phyloP scores from a whole-genome alignment of 768 basidiomycete species.

The Lentinula edodes region DNA sequence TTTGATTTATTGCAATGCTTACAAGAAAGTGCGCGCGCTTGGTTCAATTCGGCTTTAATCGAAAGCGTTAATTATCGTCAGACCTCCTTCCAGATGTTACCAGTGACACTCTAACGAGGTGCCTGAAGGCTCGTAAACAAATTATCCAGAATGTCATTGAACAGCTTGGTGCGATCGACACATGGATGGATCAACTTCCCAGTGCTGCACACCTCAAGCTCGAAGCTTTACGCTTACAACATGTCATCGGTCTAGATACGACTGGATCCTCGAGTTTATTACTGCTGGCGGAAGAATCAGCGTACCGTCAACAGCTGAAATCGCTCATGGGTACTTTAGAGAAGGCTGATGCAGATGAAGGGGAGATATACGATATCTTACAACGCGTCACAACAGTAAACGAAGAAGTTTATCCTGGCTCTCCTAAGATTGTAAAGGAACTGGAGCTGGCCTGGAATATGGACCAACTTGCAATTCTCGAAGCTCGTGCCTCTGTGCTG shows the following conservation, averaged over 20 bases:
- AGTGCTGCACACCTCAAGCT: not conserved
- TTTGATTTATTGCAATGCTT: not conserved
- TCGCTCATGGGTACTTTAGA: not conserved
- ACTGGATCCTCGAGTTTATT: not conserved
- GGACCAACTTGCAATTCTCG: conserved; percentile 23
- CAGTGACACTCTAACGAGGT: not conserved
- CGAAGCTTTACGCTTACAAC: conserved; percentile 1
- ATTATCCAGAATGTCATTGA: not conserved
- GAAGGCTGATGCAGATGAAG: not conserved
- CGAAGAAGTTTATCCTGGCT: not conserved
- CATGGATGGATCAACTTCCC: not conserved
- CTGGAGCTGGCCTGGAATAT: conserved; percentile 24
- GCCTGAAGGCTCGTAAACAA: not conserved
- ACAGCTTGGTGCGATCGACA: not conserved
- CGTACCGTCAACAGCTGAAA: not conserved
- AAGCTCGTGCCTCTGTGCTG: conserved; percentile 15
- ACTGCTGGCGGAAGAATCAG: not conserved
- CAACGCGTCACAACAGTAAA: not conserved
- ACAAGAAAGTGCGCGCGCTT: not conserved
- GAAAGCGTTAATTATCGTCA: not conserved
- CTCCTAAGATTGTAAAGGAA: conserved; percentile 16
- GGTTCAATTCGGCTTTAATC: not conserved
- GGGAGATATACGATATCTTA: conserved; percentile 3
- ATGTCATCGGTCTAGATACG: not conserved
- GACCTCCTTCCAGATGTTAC: not conserved